Evolutionary conservation across 2,329 filamentous ascomycete species (phyloP).

Genomic region (Ophiostoma sp.): DNA sequence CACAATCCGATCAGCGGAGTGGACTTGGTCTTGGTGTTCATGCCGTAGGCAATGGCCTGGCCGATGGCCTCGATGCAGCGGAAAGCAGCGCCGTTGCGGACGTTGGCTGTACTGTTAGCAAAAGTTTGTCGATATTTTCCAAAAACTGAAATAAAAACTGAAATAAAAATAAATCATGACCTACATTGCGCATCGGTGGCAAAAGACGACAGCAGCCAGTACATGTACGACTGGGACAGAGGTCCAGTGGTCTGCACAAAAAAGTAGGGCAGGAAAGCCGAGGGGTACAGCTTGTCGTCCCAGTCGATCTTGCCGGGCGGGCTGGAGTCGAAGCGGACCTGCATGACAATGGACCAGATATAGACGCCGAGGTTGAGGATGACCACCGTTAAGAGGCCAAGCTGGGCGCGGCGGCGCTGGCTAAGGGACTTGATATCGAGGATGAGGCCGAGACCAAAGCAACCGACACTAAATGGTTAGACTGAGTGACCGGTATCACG

Average conservation of each 20-base stretch:
- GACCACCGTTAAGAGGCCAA: slow-evolving; percentile 1
- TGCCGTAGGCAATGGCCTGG: slow-evolving; percentile 5
- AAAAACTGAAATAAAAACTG: too few relatives aligned
- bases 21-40: not conserved
- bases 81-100: slow-evolving; percentile 2
- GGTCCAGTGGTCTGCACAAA: not conserved
- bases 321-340: not conserved
- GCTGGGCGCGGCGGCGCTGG: not conserved
- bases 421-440: not conserved
- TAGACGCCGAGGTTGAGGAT: slow-evolving; percentile 8
- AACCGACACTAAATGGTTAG: not conserved
- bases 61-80: not conserved
- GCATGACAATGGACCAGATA: not conserved
- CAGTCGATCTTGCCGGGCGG: not conserved
- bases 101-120: not conserved
- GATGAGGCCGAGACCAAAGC: slow-evolving; percentile 1
- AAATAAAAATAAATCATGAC: too few relatives aligned
- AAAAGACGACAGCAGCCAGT: not conserved
- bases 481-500: not conserved
- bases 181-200: not conserved
- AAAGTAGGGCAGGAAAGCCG: not conserved
- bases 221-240: slow-evolving; percentile 5
- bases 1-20: not conserved
- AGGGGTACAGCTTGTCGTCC: not conserved
- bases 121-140: not conserved